Conservation (phyloP, 2,329 filamentous ascomycete genomes). For the Claviceps lovelessii region DNA sequence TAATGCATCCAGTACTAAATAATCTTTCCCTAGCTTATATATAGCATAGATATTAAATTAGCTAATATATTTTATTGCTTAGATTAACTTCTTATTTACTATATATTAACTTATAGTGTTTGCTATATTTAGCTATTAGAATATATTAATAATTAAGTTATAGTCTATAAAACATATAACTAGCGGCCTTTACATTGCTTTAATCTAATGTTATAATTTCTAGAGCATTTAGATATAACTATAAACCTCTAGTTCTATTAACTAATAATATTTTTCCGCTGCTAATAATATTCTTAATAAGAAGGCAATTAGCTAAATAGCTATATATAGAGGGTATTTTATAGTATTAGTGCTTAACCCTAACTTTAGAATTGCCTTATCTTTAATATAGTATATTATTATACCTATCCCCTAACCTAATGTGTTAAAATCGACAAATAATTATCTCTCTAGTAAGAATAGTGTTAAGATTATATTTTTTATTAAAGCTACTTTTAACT, state of each 20-base stretch:
- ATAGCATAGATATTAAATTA: neutral
- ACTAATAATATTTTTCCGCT: neutral
- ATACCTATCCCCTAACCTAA: neutral
- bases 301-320: neutral
- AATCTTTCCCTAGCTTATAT: neutral
- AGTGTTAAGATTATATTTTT: neutral
- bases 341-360: fast-evolving
- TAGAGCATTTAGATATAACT: neutral
- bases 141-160: neutral
- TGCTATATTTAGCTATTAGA: neutral
- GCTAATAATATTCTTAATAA: neutral
- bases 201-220: neutral
- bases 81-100: neutral
- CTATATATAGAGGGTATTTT: neutral
- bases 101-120: neutral
- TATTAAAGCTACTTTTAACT: neutral
- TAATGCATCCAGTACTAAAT: neutral
- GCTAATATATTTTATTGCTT: neutral
- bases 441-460: neutral
- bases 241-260: neutral
- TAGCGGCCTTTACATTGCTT: neutral
- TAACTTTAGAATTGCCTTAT: neutral
- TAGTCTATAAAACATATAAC: neutral
- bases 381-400: neutral
- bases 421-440: neutral